phyloP scores from a whole-genome alignment of 257 asterid species.

The Sherardia arvensis region DNA sequence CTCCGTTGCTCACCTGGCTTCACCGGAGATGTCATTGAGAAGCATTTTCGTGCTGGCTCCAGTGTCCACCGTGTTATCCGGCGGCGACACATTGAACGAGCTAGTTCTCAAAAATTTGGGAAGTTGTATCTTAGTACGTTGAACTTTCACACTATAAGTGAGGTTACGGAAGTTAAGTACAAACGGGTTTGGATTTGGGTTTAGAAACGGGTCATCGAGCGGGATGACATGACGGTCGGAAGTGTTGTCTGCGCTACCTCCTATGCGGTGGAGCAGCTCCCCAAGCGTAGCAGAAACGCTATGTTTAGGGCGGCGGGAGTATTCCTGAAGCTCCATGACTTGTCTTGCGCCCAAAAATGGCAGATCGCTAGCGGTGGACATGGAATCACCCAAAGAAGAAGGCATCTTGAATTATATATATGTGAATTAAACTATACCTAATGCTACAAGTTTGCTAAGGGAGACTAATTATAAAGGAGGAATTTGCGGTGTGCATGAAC shows the following conservation, averaged over 20 bases:
- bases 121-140: constrained; percentile 4
- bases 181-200: constrained; percentile 21
- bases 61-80: constrained; percentile 2
- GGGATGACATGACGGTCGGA: constrained; percentile 23
- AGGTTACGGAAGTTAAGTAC: constrained; percentile 29
- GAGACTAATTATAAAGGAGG: not conserved
- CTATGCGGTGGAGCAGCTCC: constrained; percentile 53
- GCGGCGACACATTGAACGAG: not conserved
- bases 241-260: constrained; percentile 19
- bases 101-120: constrained; percentile 10
- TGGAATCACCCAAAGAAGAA: constrained; percentile 23
- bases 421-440: not conserved
- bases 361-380: constrained; percentile 41
- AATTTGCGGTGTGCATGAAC: not conserved
- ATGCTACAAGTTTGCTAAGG: not conserved
- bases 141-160: constrained; percentile 26
- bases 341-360: constrained; percentile 65
- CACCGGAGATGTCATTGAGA: constrained; percentile 27
- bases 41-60: constrained; percentile 16
- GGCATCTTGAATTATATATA: constrained; percentile 2
- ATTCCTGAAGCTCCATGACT: constrained; percentile 52
- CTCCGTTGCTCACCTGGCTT: no score
- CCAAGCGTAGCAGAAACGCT: constrained; percentile 44
- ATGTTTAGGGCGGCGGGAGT: constrained; percentile 35
- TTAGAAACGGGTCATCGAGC: constrained; percentile 5